Base-by-base conservation (phyloP, 768 basidiomycete species). In the Tephrocybe rancida region DNA sequence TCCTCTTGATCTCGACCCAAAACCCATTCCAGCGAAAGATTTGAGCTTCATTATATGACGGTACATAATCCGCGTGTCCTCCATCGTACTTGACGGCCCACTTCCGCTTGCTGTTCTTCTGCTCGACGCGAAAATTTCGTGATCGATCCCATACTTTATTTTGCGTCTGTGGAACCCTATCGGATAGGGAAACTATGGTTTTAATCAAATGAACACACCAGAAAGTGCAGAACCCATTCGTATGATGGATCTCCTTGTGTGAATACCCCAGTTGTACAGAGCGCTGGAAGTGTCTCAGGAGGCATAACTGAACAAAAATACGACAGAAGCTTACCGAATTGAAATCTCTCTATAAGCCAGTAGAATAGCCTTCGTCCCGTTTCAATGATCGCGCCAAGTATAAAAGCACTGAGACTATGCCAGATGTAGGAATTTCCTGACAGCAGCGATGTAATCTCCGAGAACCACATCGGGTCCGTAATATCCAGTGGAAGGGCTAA, bases 221-320 rank as follows among this genome's bases (percentile, higher is more conserved):
- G 61, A 50, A 75, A 75, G 5, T 69, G 63, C 1, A 75, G 56
- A 9, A 80, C 68, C 77, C 77, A 80, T 43, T 79, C 77, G 52
- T 74, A 79, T 3, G 74, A 67, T 0, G 73, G 74, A 54, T 80
- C 76, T 3, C 73, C 72, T 52, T 75, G 64, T n/a, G 61, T 62
- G 54, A 80, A 78, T 24, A 68, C 66, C 0, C 74, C 77, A 4
- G 74, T 72, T 14, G 75, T 66, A 3, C 67, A 71, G 49, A 71
- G 73, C 46, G 71, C 77, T 78, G 52, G 13, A 13, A 9, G 14
- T 37, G 19, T 24, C 6, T 10, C 11, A 9, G 13, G 39, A n/a
- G 44, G 26, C 19, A 13, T 38, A 39, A 9, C 10, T 3, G 5
- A 51, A 27, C 16, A 21, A 30, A 19, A 14, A 30, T 1, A 22